Evolutionary conservation across 352 stramenopile genomes (phyloP).

Genomic region (Phytophthora brassicae): DNA sequence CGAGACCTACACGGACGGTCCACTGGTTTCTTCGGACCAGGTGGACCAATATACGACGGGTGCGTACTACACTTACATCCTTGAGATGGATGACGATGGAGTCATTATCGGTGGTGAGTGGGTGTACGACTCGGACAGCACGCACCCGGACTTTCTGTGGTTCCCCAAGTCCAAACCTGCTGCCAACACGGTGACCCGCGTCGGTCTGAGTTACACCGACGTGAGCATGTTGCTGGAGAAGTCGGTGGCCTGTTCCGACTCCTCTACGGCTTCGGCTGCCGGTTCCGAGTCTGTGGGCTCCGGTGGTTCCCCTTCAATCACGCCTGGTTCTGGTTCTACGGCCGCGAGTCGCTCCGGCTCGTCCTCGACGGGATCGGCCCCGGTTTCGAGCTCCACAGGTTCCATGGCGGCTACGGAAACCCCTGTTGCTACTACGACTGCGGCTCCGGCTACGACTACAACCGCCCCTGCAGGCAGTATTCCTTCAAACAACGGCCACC

Average conservation of each 20-base stretch:
- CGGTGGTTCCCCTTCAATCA: background rate
- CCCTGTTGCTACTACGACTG: slow-evolving; percentile 5
- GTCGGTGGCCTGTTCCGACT: slow-evolving; percentile 16
- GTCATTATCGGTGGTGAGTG: slow-evolving; percentile 37
- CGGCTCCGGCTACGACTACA: slow-evolving; percentile 3
- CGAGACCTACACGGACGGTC: slow-evolving; percentile 33
- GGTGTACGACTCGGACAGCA: slow-evolving; percentile 27
- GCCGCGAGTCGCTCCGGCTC: background rate
- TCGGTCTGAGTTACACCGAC: slow-evolving; percentile 30
- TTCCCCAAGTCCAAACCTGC: slow-evolving; percentile 25
- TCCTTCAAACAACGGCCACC: slow-evolving; percentile 2
- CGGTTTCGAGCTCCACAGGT: background rate
- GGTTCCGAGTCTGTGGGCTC: background rate
- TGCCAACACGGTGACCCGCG: slow-evolving; percentile 19
- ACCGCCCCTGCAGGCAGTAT: background rate
- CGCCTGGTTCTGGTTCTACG: background rate
- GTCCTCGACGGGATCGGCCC: slow-evolving; percentile 1
- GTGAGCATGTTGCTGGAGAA: slow-evolving; percentile 24
- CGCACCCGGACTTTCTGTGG: slow-evolving; percentile 41
- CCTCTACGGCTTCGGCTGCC: background rate
- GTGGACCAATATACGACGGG: slow-evolving; percentile 28
- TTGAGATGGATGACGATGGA: slow-evolving; percentile 30
- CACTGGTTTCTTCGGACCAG: slow-evolving; percentile 26
- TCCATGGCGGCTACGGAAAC: background rate
- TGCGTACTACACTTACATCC: slow-evolving; percentile 32